A percentile compares a stretch with the other conserved stretches of the same genome.
phyloP scores from a whole-genome alignment of 2,329 filamentous ascomycete species.

The Pseudofabraea citricarpa region DNA sequence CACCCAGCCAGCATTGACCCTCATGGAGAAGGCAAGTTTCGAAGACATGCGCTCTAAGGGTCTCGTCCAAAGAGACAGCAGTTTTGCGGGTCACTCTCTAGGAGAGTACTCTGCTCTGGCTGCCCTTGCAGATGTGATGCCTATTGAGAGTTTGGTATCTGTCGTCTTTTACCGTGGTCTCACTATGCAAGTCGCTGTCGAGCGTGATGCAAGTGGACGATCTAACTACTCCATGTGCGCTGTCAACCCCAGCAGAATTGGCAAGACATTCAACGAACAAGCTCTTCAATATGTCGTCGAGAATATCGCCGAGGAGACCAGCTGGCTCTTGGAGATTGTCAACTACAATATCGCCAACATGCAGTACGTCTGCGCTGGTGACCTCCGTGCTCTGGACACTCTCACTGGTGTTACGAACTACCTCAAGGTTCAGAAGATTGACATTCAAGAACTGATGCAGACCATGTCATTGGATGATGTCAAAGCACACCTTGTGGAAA shows the following conservation, averaged over 20 bases:
- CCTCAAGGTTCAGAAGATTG: conserved; percentile 93
- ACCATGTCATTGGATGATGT: conserved; percentile 84
- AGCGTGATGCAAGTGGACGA: conserved; percentile 85
- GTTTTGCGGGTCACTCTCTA: conserved; percentile 94
- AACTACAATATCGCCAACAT: conserved; percentile 80
- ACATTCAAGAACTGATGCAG: conserved; percentile 89
- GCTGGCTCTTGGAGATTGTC: conserved; percentile 97
- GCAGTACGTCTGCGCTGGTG: conserved; percentile 70
- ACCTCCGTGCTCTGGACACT: conserved; percentile 66
- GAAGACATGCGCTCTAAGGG: conserved; percentile 99
- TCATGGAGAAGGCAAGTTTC: conserved; percentile 99
- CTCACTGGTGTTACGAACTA: conserved; percentile 75
- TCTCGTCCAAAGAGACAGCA: conserved; percentile 91
- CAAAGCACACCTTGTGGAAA: conserved; percentile 82
- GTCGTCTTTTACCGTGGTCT: conserved; percentile 98
- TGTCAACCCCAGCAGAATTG: conserved; percentile 96
- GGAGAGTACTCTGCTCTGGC: conserved; percentile 98
- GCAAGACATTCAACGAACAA: conserved; percentile 97
- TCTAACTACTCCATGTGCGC: conserved; percentile 99
- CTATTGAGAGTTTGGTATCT: conserved; percentile 97
- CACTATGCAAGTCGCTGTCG: conserved; percentile 98
- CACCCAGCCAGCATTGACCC: conserved; percentile 91
- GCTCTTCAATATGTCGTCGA: conserved; percentile 95
- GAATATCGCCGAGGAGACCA: conserved; percentile 89
- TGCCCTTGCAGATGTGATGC: conserved; percentile 96